Base-by-base conservation (phyloP, 2,329 filamentous ascomycete species). In the Byssoonygena ceratinophila region DNA sequence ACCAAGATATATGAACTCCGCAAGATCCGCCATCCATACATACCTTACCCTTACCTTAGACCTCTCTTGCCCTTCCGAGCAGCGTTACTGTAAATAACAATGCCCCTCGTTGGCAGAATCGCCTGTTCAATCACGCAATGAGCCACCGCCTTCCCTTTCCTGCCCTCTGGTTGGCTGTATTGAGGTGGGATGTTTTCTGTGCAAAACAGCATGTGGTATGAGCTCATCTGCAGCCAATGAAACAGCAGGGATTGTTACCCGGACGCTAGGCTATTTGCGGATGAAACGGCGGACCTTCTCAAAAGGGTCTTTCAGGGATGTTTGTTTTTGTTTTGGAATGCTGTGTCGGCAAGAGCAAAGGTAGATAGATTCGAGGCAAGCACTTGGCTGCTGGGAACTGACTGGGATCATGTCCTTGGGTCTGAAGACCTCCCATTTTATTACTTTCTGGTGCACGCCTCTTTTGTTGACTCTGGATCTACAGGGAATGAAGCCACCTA, bases 151-250 rank as follows among this genome's bases (percentile, higher is more conserved):
- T 23, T 43, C 31, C 1, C 12, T 11, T 34, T 22, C 11, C 7
- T 6, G 36, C 3, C 0, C 16, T 2, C 1, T 58, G 32, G 67
- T 68, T 68, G 65, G 66, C 6, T 20, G 25, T 59, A 8, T 14
- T 6, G 20, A 41, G 23, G 27, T 62, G 63, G 61, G 62, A 52
- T 62, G 58, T 60, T 64, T 63, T 59, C 61, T 54, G 57, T 23
- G 29, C 11, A 23, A 32, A 46, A 34, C 16, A 12, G 22, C 44
- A 48, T 34, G 23, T 49, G 49, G 39, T 32, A 54, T 56, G 47
- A 56, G 40, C 41, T 54, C 47, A 52, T 48, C 36, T 4, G n/a
- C 12, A 20, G 37, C 47, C 47, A 50, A 50, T 50, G 16, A 43
- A 16, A n/a, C 11, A 3, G 8, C 47, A 16, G 12, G 23, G 37